phyloP scores from a whole-genome alignment of 106 monocot species.

The Dioscorea alata region DNA sequence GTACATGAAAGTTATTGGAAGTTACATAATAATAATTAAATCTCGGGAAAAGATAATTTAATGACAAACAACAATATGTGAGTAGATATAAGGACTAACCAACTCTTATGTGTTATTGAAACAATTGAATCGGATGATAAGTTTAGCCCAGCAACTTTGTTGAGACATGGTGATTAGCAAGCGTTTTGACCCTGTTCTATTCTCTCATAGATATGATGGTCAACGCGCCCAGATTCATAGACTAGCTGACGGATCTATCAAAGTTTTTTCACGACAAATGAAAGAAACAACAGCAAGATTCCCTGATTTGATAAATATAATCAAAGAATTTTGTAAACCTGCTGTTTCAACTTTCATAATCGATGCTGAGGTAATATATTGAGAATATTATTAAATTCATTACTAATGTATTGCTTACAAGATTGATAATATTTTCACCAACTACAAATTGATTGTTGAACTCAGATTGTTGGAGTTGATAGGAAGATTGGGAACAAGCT shows the following conservation, averaged over 20 bases:
- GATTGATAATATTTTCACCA: conserved; percentile 1
- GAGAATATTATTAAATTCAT: background rate
- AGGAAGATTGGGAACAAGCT: conserved; percentile 61
- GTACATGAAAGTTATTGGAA: no score
- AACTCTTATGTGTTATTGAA: no score
- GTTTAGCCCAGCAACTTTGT: no score
- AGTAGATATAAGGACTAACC: no score
- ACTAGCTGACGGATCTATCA: conserved; percentile 64
- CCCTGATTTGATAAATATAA: conserved; percentile 74
- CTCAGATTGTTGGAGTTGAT: conserved; percentile 83
- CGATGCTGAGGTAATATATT: conserved; percentile 75
- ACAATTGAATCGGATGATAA: no score
- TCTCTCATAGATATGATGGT: conserved; percentile 85
- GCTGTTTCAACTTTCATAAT: conserved; percentile 59
- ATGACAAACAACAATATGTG: no score
- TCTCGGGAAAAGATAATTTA: no score
- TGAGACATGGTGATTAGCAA: no score
- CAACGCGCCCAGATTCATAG: conserved; percentile 98
- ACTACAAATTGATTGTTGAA: background rate
- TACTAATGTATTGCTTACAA: background rate
- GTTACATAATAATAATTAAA: no score
- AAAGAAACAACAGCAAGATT: conserved; percentile 74
- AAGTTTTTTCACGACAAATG: conserved; percentile 85
- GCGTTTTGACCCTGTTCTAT: background rate
- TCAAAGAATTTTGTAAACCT: conserved; percentile 51